These are phyloP conservation scores for Pichia ethanolica DNA, from an alignment of 805 yeast genomes.

Conservation along the genomic window DNA sequence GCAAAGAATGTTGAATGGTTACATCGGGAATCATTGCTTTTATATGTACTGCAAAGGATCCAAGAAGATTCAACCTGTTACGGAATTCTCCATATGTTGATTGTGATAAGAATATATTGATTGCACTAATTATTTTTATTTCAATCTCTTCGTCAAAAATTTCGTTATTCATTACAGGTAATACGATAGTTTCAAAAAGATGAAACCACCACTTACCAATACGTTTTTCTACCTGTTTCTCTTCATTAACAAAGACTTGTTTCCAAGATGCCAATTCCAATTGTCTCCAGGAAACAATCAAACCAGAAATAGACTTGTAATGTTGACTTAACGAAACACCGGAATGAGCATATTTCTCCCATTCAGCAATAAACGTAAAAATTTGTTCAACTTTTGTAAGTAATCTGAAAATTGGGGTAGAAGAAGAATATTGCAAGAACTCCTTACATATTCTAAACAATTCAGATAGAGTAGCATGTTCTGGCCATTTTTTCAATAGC, in stretches of 20 bases:
- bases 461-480: slow-evolving; percentile 80
- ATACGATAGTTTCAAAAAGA: slow-evolving; percentile 70
- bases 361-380: slow-evolving; percentile 74
- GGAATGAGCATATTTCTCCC: slow-evolving; percentile 87
- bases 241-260: slow-evolving; percentile 61
- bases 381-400: slow-evolving; percentile 82
- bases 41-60: slow-evolving; percentile 57
- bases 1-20: slow-evolving; percentile 34
- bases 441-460: slow-evolving; percentile 59
- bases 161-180: slow-evolving; percentile 39
- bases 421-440: slow-evolving; percentile 51
- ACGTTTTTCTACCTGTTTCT: slow-evolving; percentile 34
- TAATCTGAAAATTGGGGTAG: slow-evolving; percentile 68
- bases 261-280: slow-evolving; percentile 85
- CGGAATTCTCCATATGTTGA: slow-evolving; percentile 70
- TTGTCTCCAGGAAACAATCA: slow-evolving; percentile 87
- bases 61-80: slow-evolving; percentile 50
- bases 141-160: slow-evolving; percentile 29
- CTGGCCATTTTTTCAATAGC: slow-evolving; percentile 77
- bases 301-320: slow-evolving; percentile 49
- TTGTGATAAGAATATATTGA: slow-evolving; percentile 69
- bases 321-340: slow-evolving; percentile 57
- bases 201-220: slow-evolving; percentile 89
- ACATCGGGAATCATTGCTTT: slow-evolving; percentile 23
- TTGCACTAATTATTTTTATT: slow-evolving; percentile 42